phyloP scores from a whole-genome alignment of 1,284 basidiomycete species.

The Ceratobasidium sp. region DNA sequence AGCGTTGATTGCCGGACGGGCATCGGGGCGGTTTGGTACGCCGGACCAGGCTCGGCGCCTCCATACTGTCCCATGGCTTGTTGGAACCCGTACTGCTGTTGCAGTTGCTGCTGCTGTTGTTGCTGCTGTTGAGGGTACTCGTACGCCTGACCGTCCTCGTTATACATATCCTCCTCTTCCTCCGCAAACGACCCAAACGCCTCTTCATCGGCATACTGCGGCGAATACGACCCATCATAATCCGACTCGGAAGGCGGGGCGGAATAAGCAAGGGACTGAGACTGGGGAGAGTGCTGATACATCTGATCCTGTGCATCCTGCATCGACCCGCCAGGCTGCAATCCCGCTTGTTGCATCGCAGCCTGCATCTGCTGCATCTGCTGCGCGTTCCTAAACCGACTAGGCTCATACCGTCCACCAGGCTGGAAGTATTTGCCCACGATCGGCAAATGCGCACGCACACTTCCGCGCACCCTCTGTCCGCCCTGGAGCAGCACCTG shows the following conservation, averaged over 20 bases:
- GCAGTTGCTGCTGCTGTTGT: background rate
- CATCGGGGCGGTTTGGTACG: background rate
- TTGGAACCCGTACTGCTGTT: background rate
- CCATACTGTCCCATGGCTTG: background rate
- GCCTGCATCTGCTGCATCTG: background rate
- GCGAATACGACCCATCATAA: too few relatives aligned
- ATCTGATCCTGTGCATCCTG: background rate
- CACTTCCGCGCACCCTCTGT: background rate
- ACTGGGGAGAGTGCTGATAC: too few relatives aligned
- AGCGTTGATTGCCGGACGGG: background rate
- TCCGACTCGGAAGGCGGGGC: too few relatives aligned
- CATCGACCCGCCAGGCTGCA: background rate
- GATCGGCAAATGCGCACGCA: slow-evolving; percentile 24
- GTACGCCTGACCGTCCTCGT: too few relatives aligned
- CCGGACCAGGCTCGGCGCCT: background rate
- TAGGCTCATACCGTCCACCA: slow-evolving; percentile 31
- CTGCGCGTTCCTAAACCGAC: slow-evolving; percentile 25
- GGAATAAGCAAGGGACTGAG: too few relatives aligned
- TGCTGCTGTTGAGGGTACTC: background rate
- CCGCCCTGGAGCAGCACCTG: slow-evolving; percentile 19
- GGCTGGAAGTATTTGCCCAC: slow-evolving; percentile 34
- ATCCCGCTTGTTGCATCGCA: background rate
- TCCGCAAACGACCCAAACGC: background rate
- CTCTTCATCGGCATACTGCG: background rate
- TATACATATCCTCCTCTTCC: slow-evolving; percentile 1